These are phyloP conservation scores for Leishmania gerbilli DNA, from an alignment of 208 protist genomes.

Conservation along the genomic window DNA sequence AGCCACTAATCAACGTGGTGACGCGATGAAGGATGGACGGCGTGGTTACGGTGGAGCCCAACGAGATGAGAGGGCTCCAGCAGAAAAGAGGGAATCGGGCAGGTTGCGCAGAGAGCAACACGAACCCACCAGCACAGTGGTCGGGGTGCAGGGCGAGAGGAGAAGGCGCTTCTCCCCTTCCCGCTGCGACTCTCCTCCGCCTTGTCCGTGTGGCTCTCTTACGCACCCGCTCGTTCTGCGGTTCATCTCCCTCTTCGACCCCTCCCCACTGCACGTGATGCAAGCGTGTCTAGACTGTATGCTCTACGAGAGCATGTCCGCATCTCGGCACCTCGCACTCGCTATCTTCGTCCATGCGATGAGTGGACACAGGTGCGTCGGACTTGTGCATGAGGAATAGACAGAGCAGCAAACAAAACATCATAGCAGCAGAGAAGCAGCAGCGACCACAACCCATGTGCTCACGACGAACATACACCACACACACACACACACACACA, in stretches of 20 bases:
- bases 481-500: no score
- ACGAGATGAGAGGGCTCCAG: background rate
- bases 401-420: background rate
- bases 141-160: background rate
- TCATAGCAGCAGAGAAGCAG: background rate
- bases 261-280: background rate
- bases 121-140: background rate
- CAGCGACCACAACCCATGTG: background rate
- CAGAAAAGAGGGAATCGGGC: background rate
- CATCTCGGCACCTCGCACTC: background rate
- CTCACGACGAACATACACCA: background rate
- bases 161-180: background rate
- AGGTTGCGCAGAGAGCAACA: background rate
- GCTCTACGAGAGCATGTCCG: background rate
- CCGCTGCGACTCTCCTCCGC: background rate
- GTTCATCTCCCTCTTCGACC: background rate
- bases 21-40: background rate
- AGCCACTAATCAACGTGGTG: no score
- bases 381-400: background rate
- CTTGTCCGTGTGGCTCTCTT: background rate
- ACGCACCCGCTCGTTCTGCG: background rate
- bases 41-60: background rate
- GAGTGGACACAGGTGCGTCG: background rate
- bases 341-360: background rate
- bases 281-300: background rate